Evolutionary conservation across 208 protist species (phyloP).

Genomic region (Trypanosoma congolense): DNA sequence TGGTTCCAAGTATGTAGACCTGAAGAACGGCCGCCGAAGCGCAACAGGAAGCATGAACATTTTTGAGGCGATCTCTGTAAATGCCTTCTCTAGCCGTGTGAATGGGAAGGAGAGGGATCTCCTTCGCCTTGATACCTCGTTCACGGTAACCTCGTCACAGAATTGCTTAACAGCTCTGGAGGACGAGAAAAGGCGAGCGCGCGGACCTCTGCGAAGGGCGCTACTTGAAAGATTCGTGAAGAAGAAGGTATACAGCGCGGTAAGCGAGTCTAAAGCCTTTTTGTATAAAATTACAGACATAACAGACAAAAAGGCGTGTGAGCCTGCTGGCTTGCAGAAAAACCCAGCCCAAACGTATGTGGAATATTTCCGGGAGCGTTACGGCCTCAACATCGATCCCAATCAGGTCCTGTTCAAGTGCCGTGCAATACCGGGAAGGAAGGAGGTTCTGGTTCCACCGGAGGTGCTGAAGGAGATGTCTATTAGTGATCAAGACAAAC

Average conservation of each 20-base stretch:
- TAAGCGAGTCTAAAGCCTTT: not conserved
- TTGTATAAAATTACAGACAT: constrained; percentile 9
- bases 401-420: constrained; percentile 10
- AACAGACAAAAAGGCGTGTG: constrained; percentile 4
- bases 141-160: constrained; percentile 5
- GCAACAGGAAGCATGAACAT: not conserved
- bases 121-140: constrained; percentile 3
- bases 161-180: constrained; percentile 7
- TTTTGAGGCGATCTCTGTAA: constrained; percentile 9
- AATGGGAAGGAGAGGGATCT: constrained; percentile 5
- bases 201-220: not conserved
- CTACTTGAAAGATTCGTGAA: constrained; percentile 9
- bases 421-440: not conserved
- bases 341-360: constrained; percentile 19
- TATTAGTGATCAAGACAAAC: constrained; percentile 24
- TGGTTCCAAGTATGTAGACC: constrained; percentile 7
- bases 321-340: constrained; percentile 2
- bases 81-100: constrained; percentile 5
- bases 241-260: constrained; percentile 10
- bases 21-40: not conserved
- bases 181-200: constrained; percentile 3
- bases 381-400: constrained; percentile 4
- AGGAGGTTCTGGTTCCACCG: constrained; percentile 22
- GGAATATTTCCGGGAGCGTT: constrained; percentile 11
- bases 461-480: constrained; percentile 36